These are phyloP conservation scores for Graphilbum fragrans DNA, from an alignment of 2,329 filamentous ascomycete genomes.

Conservation along the genomic window DNA sequence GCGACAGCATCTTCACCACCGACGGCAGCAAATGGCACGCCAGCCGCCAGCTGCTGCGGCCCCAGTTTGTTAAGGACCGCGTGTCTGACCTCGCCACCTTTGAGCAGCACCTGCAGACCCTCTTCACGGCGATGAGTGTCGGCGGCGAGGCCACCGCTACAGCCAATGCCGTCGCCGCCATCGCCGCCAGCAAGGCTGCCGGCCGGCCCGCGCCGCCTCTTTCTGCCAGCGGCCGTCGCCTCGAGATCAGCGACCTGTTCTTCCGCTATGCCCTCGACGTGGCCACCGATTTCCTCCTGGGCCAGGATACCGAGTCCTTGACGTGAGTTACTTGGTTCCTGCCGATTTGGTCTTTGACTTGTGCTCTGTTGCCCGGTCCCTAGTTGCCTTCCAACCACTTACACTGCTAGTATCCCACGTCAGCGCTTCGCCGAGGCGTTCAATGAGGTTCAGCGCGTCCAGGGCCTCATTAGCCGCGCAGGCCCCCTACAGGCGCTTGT, in stretches of 20 bases:
- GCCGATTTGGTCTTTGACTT: neutral
- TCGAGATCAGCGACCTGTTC: slow-evolving; percentile 67
- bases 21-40: slow-evolving; percentile 71
- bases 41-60: slow-evolving; percentile 69
- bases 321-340: slow-evolving; percentile 24
- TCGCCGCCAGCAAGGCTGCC: slow-evolving; percentile 42
- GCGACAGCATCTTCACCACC: slow-evolving; percentile 67
- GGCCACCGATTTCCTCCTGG: slow-evolving; percentile 77
- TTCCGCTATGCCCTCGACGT: slow-evolving; percentile 80
- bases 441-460: slow-evolving; percentile 62
- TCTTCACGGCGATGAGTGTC: slow-evolving; percentile 57
- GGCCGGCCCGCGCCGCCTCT: slow-evolving; percentile 31
- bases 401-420: slow-evolving; percentile 33
- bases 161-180: slow-evolving; percentile 41
- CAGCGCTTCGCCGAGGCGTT: slow-evolving; percentile 73
- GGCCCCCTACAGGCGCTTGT: slow-evolving; percentile 51
- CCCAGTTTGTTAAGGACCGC: slow-evolving; percentile 77
- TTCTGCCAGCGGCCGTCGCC: slow-evolving; percentile 45
- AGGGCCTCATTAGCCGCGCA: slow-evolving; percentile 53
- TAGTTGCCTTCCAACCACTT: neutral
- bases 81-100: slow-evolving; percentile 73
- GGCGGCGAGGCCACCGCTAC: slow-evolving; percentile 45
- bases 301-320: slow-evolving; percentile 56
- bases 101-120: slow-evolving; percentile 61
- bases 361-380: neutral